A percentile compares a stretch with the other conserved stretches of the same genome.
Conservation (phyloP, 2,329 filamentous ascomycete genomes). For the Neonectria hederae region DNA sequence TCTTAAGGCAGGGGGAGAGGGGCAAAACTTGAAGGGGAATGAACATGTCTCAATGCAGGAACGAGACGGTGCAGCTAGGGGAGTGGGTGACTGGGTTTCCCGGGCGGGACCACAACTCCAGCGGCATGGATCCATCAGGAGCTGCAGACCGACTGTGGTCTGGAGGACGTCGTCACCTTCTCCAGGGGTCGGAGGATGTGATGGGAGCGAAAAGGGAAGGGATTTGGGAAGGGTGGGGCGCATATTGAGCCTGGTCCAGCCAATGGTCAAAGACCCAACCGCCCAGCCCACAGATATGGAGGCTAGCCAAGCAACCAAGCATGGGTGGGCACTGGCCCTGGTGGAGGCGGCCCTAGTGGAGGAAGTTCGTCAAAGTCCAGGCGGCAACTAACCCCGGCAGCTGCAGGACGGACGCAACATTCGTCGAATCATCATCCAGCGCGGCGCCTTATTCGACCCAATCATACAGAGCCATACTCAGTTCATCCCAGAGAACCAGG, state of each 20-base stretch:
- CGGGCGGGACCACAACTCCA: conserved; percentile 24
- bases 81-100: conserved; percentile 10
- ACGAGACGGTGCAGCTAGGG: conserved; percentile 43
- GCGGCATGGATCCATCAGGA: conserved; percentile 38
- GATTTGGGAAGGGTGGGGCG: conserved; percentile 27
- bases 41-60: conserved; percentile 52
- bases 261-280: conserved; percentile 34
- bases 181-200: conserved; percentile 34
- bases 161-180: conserved; percentile 36
- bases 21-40: conserved; percentile 45
- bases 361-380: conserved; percentile 28
- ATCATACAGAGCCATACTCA: conserved; percentile 21
- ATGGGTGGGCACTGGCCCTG: conserved; percentile 37
- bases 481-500: conserved; percentile 16
- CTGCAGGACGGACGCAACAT: conserved; percentile 31
- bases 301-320: conserved; percentile 36
- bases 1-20: conserved; percentile 40
- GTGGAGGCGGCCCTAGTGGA: conserved; percentile 28
- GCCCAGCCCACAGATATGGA: conserved; percentile 27
- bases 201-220: conserved; percentile 35
- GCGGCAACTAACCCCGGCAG: conserved; percentile 40
- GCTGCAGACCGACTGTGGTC: conserved; percentile 30
- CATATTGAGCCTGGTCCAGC: conserved; percentile 21
- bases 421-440: conserved; percentile 30
- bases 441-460: conserved; percentile 26